These are phyloP conservation scores for Salix exigua DNA, from an alignment of 345 rosid genomes.

Conservation along the genomic window DNA sequence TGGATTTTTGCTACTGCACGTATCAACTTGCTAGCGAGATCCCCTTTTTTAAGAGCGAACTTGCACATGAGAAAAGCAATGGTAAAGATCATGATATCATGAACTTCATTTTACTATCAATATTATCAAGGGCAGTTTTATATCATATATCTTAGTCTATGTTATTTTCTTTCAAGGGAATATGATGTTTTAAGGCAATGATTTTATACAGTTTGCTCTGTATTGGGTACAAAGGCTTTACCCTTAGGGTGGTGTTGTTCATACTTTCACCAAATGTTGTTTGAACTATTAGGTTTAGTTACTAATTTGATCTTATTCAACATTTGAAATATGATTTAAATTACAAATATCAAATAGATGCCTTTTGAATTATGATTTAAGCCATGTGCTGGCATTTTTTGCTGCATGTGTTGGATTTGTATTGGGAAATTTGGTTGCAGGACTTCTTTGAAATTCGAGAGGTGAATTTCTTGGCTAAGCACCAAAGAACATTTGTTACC, in stretches of 20 bases:
- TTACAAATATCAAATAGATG: too few species aligned
- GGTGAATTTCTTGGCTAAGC: constrained; percentile 32
- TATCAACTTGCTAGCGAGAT: neutral
- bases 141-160: neutral
- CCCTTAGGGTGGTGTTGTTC: neutral
- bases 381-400: constrained; percentile 82
- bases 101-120: neutral
- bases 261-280: neutral
- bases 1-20: neutral
- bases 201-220: neutral
- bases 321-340: neutral
- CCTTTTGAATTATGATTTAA: constrained; percentile 11
- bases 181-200: neutral
- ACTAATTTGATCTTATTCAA: too few species aligned
- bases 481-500: neutral
- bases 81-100: neutral
- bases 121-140: neutral
- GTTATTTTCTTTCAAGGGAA: neutral
- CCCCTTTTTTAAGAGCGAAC: neutral
- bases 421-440: constrained; percentile 79
- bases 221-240: neutral
- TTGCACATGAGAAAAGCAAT: neutral
- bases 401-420: constrained; percentile 94
- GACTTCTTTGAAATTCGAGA: constrained; percentile 86
- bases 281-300: too few species aligned